Conservation (phyloP, 495 filamentous ascomycete species). For the Neurospora tetrasperma region DNA sequence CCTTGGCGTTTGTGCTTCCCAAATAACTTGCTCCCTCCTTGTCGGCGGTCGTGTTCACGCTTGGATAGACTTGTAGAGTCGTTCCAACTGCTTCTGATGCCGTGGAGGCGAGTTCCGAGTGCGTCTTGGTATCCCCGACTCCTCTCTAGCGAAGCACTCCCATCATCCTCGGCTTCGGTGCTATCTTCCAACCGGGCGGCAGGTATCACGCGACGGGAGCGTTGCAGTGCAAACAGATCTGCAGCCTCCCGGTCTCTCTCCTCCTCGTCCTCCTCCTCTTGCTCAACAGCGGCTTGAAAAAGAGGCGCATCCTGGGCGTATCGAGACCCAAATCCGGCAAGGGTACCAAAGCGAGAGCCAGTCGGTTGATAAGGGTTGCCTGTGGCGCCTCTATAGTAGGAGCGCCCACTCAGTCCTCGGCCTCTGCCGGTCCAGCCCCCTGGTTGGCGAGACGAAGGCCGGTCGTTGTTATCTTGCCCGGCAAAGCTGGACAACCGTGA, state of each 20-base stretch:
- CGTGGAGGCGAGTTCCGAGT: conserved; percentile 34
- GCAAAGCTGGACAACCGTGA: conserved; percentile 60
- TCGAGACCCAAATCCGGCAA: conserved; percentile 68
- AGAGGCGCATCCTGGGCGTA: conserved; percentile 69
- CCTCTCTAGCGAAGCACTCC: conserved; percentile 43
- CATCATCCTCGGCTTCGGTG: conserved; percentile 66
- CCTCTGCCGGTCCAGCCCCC: conserved; percentile 27
- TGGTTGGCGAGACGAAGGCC: conserved; percentile 21
- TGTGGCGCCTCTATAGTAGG: conserved; percentile 27
- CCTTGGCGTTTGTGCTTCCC: conserved; percentile 20
- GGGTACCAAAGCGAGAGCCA: conserved; percentile 58
- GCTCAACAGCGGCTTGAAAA: conserved; percentile 75
- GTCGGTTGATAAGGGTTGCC: conserved; percentile 63
- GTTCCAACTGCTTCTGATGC: conserved; percentile 53
- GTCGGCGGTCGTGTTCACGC: conserved; percentile 12
- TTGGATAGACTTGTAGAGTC: conserved; percentile 34
- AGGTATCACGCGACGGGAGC: conserved; percentile 80
- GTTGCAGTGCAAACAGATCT: conserved; percentile 83
- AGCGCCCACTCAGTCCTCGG: conserved; percentile 24
- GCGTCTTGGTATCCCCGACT: conserved; percentile 42
- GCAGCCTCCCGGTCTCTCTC: conserved; percentile 68
- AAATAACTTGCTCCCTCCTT: conserved; percentile 36
- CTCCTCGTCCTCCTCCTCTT: conserved; percentile 80
- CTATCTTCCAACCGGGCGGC: conserved; percentile 68
- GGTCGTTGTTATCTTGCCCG: conserved; percentile 47